Conservation (phyloP, 805 yeast species). For the Tetrapisispora iriomotensis region DNA sequence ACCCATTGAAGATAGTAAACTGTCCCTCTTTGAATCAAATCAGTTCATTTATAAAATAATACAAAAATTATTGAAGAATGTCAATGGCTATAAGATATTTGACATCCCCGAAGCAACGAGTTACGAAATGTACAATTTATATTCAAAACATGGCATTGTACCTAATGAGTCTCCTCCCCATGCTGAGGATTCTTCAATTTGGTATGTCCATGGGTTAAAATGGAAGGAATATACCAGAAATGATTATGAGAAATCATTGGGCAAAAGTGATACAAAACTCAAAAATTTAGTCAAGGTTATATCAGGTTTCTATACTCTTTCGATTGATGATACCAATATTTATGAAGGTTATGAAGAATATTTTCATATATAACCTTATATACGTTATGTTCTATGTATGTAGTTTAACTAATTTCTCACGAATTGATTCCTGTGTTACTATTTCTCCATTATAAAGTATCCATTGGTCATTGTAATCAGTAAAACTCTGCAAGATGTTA, state of each 20-base stretch:
- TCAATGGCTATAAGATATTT: too few relatives aligned
- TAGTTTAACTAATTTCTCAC: slow-evolving; percentile 8
- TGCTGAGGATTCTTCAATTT: background rate
- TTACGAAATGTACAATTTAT: too few relatives aligned
- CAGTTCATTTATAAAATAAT: too few relatives aligned
- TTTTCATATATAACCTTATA: background rate
- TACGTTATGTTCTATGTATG: background rate
- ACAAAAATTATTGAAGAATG: too few relatives aligned
- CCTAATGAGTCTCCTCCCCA: too few relatives aligned
- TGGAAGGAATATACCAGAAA: background rate
- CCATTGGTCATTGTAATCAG: slow-evolving; percentile 22
- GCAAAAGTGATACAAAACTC: background rate
- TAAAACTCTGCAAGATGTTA: slow-evolving; percentile 23
- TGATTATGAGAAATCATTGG: background rate
- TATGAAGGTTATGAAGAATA: slow-evolving; percentile 1
- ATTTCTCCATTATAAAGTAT: slow-evolving; percentile 20
- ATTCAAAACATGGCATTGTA: too few relatives aligned
- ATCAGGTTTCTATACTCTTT: background rate
- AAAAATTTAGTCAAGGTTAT: background rate
- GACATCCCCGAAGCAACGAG: too few relatives aligned
- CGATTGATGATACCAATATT: background rate
- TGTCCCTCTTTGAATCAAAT: too few relatives aligned
- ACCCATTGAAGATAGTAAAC: too few relatives aligned
- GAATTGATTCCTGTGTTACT: slow-evolving; percentile 23
- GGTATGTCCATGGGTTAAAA: background rate